Evolutionary conservation across 768 basidiomycete species (phyloP).

Genomic region (Tricholoma sp.): DNA sequence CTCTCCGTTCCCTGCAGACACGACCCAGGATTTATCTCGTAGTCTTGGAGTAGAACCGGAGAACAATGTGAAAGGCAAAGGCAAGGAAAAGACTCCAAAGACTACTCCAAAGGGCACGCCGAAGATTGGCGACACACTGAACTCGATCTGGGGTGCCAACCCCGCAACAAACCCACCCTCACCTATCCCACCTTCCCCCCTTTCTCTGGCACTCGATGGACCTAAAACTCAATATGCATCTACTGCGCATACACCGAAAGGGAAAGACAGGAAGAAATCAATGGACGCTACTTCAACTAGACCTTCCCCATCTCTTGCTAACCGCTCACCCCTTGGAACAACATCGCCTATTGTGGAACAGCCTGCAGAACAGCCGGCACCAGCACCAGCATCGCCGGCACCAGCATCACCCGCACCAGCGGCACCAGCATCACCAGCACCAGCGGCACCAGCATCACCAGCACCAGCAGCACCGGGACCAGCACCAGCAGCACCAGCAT

Average conservation of each 20-base stretch:
- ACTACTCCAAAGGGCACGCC: slow-evolving; percentile 11
- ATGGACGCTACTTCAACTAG: slow-evolving; percentile 16
- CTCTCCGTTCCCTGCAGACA: slow-evolving; percentile 8
- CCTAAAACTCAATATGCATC: not conserved
- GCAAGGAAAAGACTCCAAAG: slow-evolving; percentile 13
- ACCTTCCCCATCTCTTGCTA: slow-evolving; percentile 15
- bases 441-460: not conserved
- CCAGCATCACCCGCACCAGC: not conserved
- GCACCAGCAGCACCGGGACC: not conserved
- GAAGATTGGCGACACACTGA: slow-evolving; percentile 37
- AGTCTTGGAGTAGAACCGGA: slow-evolving; percentile 12
- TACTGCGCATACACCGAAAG: slow-evolving; percentile 8
- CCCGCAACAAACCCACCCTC: slow-evolving; percentile 5
- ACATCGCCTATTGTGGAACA: slow-evolving; percentile 7
- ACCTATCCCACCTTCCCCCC: not conserved
- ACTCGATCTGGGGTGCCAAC: slow-evolving; percentile 42
- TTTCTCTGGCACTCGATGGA: not conserved
- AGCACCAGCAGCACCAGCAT: not conserved
- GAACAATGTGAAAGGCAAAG: slow-evolving; percentile 20
- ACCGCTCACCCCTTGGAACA: slow-evolving; percentile 15
- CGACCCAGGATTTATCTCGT: slow-evolving; percentile 14
- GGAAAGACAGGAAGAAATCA: slow-evolving; percentile 14
- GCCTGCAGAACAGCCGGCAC: slow-evolving; percentile 1
- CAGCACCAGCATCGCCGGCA: not conserved
- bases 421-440: not conserved